Base-by-base conservation (phyloP, 345 rosid genomes). In the Eucalyptus curtisii region DNA sequence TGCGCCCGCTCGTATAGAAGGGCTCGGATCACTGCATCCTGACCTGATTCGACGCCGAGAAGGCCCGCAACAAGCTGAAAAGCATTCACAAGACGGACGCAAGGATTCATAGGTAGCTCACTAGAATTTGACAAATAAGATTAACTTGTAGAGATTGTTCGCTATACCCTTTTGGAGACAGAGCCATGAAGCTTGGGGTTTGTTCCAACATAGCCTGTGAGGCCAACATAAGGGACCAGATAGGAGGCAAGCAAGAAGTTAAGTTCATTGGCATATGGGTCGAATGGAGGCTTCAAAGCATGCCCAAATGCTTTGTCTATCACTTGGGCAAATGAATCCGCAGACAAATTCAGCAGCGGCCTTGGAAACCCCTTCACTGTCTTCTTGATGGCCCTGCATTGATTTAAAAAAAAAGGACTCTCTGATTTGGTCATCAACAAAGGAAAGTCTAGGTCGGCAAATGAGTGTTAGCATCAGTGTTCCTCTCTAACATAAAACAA, bases 171-270 rank as follows among this genome's bases (percentile, higher is more conserved):
- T 66, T 89, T 95, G 86, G 98, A 92, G 82, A 45, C n/a, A 8
- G 93, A 50, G 49, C 92, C 91, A 22, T 89, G 33, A 24, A 97
- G 96, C 59, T 91, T 93, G 7, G 96, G 93, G 79, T 92, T 96
- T 25, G 97, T 95, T n/a, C 97, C 99, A 76, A 94, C 99, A 85
- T 96, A 96, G 13, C 97, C 97, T 2, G 97, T 95, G 88, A 96
- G 97, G 25, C 97, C 97, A 86, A 96, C 96, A 45, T 96, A 97
- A 80, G 98, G 99, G 61, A 97, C 90, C 40, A 94, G n/a, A 89
- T 94, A 96, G 61, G 96, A 95, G 64, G 98, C 97, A 45, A 97
- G 88, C 48, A 96, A 96, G 89, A 88, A 96, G 88, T 95, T 95
- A 31, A 92, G 79, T 24, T 92, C 85, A 89, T 89, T 93, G 82